Percentiles rank a stretch among this genome's conserved stretches.
phyloP scores from a whole-genome alignment of 2,329 filamentous ascomycete genomes.

The Botrytis fabae region DNA sequence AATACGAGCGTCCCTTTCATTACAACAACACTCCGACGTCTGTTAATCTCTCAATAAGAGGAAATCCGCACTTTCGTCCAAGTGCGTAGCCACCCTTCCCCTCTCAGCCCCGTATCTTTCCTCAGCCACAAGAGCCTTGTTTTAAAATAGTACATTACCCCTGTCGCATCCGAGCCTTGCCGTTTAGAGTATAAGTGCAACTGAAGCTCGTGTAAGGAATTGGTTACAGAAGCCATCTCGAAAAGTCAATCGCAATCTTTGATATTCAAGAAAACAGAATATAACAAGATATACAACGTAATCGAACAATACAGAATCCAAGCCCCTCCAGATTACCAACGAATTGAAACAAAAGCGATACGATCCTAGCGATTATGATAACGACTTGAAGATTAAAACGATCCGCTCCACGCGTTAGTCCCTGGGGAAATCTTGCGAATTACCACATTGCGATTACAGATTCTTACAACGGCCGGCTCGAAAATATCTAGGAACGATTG shows the following conservation, averaged over 20 bases:
- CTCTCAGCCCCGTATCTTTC: constrained; percentile 11
- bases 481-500: not conserved
- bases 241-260: constrained; percentile 8
- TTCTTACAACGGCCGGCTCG: constrained; percentile 13
- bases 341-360: constrained; percentile 6
- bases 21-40: not conserved
- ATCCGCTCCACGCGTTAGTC: constrained; percentile 24
- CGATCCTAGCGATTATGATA: constrained; percentile 25
- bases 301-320: not conserved
- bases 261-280: not conserved
- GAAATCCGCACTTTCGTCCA: not conserved
- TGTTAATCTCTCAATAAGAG: not conserved
- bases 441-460: constrained; percentile 19
- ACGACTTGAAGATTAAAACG: constrained; percentile 27
- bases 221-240: constrained; percentile 21
- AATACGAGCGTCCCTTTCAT: not conserved
- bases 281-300: not conserved
- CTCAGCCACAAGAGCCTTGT: constrained; percentile 23
- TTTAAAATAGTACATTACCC: constrained; percentile 25
- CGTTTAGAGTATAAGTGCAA: constrained; percentile 10
- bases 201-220: constrained; percentile 23
- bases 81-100: not conserved
- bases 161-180: constrained; percentile 9
- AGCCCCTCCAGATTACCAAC: not conserved
- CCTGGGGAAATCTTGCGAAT: constrained; percentile 11